Evolutionary conservation across 306 rosid species (phyloP), one percentile per base, ranked within the genome.

Genomic region (Mimosa pudica): DNA sequence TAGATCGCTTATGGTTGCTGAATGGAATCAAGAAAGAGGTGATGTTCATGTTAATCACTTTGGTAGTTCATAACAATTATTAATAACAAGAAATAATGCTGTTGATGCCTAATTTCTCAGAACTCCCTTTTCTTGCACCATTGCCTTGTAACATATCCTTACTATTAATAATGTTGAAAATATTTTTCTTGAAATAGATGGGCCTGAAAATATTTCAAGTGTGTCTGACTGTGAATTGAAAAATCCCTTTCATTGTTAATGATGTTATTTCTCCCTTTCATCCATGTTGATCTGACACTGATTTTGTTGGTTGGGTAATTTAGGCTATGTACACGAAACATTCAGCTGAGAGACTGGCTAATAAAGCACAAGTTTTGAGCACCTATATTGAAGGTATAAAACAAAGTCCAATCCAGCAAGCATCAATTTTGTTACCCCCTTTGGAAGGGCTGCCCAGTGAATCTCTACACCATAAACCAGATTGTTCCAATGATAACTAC

Each of bases 281-380:
- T 66, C 36, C 54, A 67, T 80, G 51, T 70, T 58, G 51, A 52
- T 83, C 78, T 84, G 45, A 79, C 82, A 51, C 70, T 84, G 47
- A 68, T 83, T 67, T 81, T 85, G 77, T 45, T 80, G 74, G 44
- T 77, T 85, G 86, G 61, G 52, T 85, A 65, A 64, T 62, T 63
- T 79, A 84, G 90, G 81, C 74, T 61, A 75, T 82, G 42, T 41
- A 79, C 44, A 75, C 47, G 71, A 84, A 71, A 79, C 80, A 74
- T 62, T 69, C 20, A 13, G 74, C 75, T 51, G 74, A 55, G 78
- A 83, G 88, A 70, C 85, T 87, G 80, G 73, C 79, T 66, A 71
- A 80, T 77, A 80, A 63, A 77, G 83, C 81, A 77, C 72, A 49
- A 54, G 61, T 76, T 80, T 77, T 8, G 55, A 78, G 86, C 82